phyloP scores from a whole-genome alignment of 805 yeast genomes.

The Maudiozyma bulderi region DNA sequence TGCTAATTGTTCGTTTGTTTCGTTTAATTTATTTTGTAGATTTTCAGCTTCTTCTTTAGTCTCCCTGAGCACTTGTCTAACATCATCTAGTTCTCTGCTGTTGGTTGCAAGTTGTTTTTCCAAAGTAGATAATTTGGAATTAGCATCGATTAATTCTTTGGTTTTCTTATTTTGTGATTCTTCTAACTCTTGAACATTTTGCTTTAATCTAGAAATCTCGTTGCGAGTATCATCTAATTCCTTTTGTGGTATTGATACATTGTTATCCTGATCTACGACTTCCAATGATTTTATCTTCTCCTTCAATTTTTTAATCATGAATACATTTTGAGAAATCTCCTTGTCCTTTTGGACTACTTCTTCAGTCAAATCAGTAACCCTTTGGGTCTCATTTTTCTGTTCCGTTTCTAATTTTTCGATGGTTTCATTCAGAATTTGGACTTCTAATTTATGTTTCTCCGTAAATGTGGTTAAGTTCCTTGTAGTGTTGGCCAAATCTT shows the following conservation, averaged over 20 bases:
- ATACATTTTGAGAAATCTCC: constrained; percentile 3
- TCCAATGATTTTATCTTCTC: background rate
- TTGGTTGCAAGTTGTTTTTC: background rate
- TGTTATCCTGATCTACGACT: background rate
- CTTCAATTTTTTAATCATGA: background rate
- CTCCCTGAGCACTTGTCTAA: background rate
- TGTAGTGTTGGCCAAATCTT: background rate
- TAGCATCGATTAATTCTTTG: background rate
- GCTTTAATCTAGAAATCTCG: background rate
- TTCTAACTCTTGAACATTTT: background rate
- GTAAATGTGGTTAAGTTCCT: background rate
- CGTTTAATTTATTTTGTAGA: background rate
- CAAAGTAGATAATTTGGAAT: background rate
- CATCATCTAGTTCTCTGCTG: background rate
- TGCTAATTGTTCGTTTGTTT: background rate
- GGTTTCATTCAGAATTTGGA: background rate
- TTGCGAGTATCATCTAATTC: background rate
- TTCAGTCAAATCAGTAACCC: background rate
- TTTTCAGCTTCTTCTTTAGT: background rate
- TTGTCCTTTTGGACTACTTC: background rate
- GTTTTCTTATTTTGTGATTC: background rate
- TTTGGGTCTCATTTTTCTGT: background rate
- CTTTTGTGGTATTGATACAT: background rate
- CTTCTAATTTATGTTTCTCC: constrained; percentile 1
- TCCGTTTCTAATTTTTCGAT: background rate